These are phyloP conservation scores for Aspergillus haitiensis DNA, from an alignment of 495 filamentous ascomycete genomes.

Conservation along the genomic window DNA sequence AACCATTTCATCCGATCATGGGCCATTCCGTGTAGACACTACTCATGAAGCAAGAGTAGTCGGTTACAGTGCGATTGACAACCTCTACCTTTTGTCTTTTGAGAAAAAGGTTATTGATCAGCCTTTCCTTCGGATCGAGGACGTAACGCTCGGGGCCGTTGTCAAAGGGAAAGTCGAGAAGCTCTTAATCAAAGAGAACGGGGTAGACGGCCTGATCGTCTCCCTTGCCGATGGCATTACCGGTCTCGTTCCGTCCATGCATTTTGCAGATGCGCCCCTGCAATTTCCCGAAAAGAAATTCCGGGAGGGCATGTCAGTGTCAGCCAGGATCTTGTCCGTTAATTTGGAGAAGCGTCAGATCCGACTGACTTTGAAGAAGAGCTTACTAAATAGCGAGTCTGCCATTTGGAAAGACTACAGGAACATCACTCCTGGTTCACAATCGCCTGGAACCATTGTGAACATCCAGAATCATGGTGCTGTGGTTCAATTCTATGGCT, in stretches of 20 bases:
- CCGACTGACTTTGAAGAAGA: conserved; percentile 91
- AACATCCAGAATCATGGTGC: conserved; percentile 76
- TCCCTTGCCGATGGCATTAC: conserved; percentile 81
- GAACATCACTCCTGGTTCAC: conserved; percentile 63
- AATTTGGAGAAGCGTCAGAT: conserved; percentile 74
- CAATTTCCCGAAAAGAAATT: conserved; percentile 97
- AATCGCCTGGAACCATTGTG: conserved; percentile 81
- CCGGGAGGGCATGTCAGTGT: conserved; percentile 79
- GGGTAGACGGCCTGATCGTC: conserved; percentile 77
- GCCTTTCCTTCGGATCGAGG: conserved; percentile 84
- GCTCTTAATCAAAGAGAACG: conserved; percentile 68
- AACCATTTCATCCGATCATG: conserved; percentile 68
- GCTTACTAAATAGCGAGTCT: conserved; percentile 81
- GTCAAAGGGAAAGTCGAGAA: conserved; percentile 85
- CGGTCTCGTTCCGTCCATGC: conserved; percentile 81
- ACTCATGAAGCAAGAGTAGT: conserved; percentile 78
- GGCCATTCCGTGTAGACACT: conserved; percentile 73
- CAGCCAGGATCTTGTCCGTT: conserved; percentile 77
- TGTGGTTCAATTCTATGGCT: conserved; percentile 89
- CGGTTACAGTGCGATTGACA: conserved; percentile 83
- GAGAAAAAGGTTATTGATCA: conserved; percentile 81
- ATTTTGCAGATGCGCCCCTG: conserved; percentile 82
- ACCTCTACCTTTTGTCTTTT: conserved; percentile 80
- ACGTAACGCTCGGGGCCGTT: conserved; percentile 76
- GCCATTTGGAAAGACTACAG: conserved; percentile 73